Base-by-base conservation (phyloP, 1,139 yeast genomes). In the Protomyces inundatus region DNA sequence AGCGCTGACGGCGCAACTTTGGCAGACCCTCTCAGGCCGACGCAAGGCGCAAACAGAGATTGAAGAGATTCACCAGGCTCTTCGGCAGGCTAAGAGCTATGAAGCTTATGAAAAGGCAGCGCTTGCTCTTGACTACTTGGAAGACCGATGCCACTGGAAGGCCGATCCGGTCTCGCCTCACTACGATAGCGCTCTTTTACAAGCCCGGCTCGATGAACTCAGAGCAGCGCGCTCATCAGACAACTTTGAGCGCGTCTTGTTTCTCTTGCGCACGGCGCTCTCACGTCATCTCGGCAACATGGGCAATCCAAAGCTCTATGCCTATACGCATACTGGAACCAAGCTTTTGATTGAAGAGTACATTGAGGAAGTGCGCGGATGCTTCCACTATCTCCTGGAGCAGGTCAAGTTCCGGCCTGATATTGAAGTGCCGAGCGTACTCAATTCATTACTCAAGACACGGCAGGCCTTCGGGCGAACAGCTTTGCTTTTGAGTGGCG, bases 391-490 rank as follows among this genome's bases (percentile, higher is more conserved):
- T 4, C 71, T 80, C 61, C 75, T 86, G 69, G 61, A 64, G 48
- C 52, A 59, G 39, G 57, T 61, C 34, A 69, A 67, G 48, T 61
- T 55, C 2, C 45, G 37, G 12, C 45, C 62, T 7, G 64, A 59
- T 4, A 66, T 88, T 55, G 90, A 88, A 71, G 90, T 87, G 68
- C 75, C 83, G 7, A 84, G 86, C 70, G 78, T 89, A 14, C 77
- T 91, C 67, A 89, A 90, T 1, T 87, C 89, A 81, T 78, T 93
- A 55, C 83, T 88, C 45, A 97, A 91, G 73, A 90, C 98, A 0
- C 79, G 97, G 67, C 88, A 88, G 73, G 89, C 91, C 69, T 89
- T 89, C 65, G 99, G 99, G 0, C 79, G 97, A 64, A 91, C 98
- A 0, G 98, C 98, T 0, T 77, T 93, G 56, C 90, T 95, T 37